A percentile compares a stretch with the other conserved stretches of the same genome.
Conservation (phyloP, 2,329 filamentous ascomycete genomes). For the Sporothrix protearum region DNA sequence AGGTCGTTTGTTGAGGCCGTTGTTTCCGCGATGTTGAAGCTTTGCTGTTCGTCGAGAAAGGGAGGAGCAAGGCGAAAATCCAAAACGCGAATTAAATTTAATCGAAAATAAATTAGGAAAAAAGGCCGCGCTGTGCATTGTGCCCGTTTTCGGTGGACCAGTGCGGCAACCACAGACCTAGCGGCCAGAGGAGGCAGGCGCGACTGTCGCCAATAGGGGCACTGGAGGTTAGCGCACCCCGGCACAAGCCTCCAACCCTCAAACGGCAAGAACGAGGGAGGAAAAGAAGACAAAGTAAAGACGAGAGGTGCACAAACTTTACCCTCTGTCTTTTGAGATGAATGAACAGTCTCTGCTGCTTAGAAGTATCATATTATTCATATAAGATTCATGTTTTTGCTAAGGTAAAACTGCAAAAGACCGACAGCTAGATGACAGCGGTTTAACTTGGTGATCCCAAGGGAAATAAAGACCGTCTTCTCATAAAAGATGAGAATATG, state of each 20-base stretch:
- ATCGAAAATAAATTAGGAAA: slow-evolving; percentile 10
- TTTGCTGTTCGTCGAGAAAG: neutral
- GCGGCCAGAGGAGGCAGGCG: neutral
- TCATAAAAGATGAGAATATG: neutral
- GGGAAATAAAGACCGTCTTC: neutral
- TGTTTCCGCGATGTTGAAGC: neutral
- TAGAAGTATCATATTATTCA: slow-evolving; percentile 2
- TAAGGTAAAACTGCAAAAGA: neutral
- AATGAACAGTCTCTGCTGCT: neutral
- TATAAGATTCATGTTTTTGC: no score
- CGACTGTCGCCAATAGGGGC: neutral
- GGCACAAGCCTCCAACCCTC: neutral
- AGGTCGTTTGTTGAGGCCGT: neutral
- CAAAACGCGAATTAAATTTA: slow-evolving; percentile 14
- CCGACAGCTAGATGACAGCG: neutral
- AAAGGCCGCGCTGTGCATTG: neutral
- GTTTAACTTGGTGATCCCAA: neutral
- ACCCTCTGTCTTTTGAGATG: neutral
- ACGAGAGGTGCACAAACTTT: neutral
- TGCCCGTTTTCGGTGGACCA: slow-evolving; percentile 11
- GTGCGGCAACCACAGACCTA: neutral
- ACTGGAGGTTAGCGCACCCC: neutral
- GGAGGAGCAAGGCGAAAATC: slow-evolving; percentile 16
- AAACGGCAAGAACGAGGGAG: neutral
- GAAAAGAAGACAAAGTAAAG: neutral